Evolutionary conservation across 148 eudicot genomes (phyloP), one percentile per base, ranked within the genome.

Genomic region (Silene uniflora): DNA sequence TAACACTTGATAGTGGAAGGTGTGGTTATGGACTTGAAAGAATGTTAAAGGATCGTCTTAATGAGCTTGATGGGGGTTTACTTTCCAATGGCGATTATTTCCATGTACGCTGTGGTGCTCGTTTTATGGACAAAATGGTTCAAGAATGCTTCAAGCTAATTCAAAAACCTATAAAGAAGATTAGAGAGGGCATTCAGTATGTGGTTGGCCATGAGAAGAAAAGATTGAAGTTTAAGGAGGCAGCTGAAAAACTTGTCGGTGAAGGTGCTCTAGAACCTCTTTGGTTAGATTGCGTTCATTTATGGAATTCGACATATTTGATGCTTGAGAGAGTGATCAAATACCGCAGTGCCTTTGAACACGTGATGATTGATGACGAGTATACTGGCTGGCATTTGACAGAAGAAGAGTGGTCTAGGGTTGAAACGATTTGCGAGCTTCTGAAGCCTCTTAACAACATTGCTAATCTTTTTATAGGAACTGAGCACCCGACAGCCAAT

Each of bases 401-500:
- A 22, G 77, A 63, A 44, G 70, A 75, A 64, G 77, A 75, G 46
- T 75, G 61, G 70, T 75, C 70, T 35, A 56, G 23, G 65, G 10
- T 73, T 58, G 65, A 73, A 56, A 73, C 35, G 75, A 59, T 73
- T 17, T 64, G 77, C 24, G 52, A 63, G 44, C 69, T 74, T 74
- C 22, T 74, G 68, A 42, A 62, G 17, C 76, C 68, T 42, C 69
- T 74, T 62, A 42, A 39, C 27, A 66, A 74, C 6, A 39, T 62
- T n/a, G 39, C 76, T 19, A 46, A 62, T 62, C 76, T 73, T 8
- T 74, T 74, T 39, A 0, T 24, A 10, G 42, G 69, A 21, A 61
- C 39, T 14, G 69, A 74, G 61, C 68, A 74, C n/a, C 76, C 67
- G 19, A 74, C 76, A 61, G 29, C 76, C 69, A 74, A 74, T 62